Conservation (phyloP, 176 grass and related monocot species). For the Metroxylon sagu region DNA sequence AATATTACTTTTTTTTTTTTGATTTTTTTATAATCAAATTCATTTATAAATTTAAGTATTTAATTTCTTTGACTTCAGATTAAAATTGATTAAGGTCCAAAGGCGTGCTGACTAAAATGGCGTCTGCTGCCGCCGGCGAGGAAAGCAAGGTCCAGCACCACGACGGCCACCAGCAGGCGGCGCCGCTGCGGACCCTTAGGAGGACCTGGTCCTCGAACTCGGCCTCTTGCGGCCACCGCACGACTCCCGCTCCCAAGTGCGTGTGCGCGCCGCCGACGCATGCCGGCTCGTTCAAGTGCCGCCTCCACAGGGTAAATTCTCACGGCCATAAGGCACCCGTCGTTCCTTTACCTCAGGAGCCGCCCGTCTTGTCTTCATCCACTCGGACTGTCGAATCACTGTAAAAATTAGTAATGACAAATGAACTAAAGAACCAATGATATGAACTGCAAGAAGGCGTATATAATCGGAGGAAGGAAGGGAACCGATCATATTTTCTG, state of each 20-base stretch:
- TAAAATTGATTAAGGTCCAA: background rate
- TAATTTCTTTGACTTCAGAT: background rate
- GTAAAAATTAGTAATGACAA: too few species aligned
- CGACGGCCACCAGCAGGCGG: background rate
- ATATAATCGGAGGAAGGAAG: too few species aligned
- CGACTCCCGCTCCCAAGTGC: slow-evolving; percentile 1
- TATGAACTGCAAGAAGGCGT: too few species aligned
- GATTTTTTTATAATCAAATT: too few species aligned
- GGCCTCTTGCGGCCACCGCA: background rate
- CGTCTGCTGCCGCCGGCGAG: slow-evolving; percentile 2
- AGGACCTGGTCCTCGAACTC: background rate
- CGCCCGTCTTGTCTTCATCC: background rate
- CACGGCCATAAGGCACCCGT: background rate
- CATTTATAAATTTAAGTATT: too few species aligned
- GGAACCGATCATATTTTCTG: too few species aligned
- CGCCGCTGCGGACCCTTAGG: background rate
- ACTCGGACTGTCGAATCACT: too few species aligned
- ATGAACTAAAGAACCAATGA: too few species aligned
- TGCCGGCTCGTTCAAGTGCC: slow-evolving; percentile 21
- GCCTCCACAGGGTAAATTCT: slow-evolving; percentile 7
- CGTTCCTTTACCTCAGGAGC: background rate
- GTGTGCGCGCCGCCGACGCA: slow-evolving; percentile 16
- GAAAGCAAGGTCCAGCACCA: background rate
- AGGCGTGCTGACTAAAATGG: background rate
- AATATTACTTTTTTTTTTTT: too few species aligned